Conservation (phyloP, 1,284 basidiomycete genomes). For the Cryptococcus wingfieldii region DNA sequence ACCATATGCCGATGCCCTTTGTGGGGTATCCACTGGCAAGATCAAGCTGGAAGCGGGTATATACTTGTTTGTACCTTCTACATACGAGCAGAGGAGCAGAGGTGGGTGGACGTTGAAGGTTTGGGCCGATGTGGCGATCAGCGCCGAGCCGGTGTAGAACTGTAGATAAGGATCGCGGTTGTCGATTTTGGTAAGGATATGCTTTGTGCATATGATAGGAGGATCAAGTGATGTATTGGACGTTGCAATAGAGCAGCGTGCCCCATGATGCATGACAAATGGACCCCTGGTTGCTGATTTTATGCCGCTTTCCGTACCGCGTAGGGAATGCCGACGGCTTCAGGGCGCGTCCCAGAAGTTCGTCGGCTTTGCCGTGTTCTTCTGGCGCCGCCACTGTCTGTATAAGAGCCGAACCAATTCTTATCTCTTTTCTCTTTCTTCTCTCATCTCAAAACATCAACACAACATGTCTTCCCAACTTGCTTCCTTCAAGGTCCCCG, state of each 20-base stretch:
- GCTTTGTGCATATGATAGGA: too few species aligned
- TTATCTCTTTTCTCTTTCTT: neutral
- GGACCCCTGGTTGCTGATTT: too few species aligned
- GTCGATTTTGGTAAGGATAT: neutral
- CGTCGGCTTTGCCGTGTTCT: neutral
- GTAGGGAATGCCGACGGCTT: too few species aligned
- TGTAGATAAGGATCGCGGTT: neutral
- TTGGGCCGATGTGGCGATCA: constrained; percentile 17
- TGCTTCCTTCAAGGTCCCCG: constrained; percentile 75
- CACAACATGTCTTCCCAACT: constrained; percentile 53
- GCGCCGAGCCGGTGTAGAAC: constrained; percentile 6
- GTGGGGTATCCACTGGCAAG: constrained; percentile 63
- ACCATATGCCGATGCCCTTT: constrained; percentile 65
- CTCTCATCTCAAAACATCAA: neutral
- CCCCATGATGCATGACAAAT: too few species aligned
- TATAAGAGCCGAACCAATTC: neutral
- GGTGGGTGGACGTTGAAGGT: constrained; percentile 13
- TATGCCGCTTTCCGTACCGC: too few species aligned
- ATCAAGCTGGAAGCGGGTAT: constrained; percentile 57
- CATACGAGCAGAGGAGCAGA: constrained; percentile 57
- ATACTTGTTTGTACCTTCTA: constrained; percentile 70
- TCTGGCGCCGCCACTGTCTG: neutral
- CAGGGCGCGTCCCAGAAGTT: neutral
- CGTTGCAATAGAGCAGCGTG: too few species aligned
- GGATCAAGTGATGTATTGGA: too few species aligned